Percentiles rank a stretch among this genome's conserved stretches.
Conservation (phyloP, 2,329 filamentous ascomycete genomes). For the Verticillium nubilum region DNA sequence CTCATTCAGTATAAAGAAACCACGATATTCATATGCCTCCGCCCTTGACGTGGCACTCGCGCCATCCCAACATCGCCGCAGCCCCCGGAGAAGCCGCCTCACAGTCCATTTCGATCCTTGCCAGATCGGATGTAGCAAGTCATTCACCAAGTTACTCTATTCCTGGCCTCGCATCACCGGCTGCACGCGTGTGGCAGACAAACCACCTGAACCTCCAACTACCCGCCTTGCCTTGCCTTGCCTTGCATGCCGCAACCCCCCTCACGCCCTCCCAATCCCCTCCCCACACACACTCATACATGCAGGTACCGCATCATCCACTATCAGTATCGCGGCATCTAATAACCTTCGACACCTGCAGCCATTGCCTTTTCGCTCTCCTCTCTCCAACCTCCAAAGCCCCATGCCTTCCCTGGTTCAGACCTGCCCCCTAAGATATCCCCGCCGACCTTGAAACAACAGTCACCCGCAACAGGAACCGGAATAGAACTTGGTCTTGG, state of each 20-base stretch:
- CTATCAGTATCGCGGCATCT: not conserved
- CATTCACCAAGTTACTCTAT: not conserved
- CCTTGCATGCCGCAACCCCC: not conserved
- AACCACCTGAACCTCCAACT: not conserved
- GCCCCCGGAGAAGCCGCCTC: not conserved
- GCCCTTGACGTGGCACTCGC: not conserved
- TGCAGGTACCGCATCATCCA: not conserved
- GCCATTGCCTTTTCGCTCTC: not conserved
- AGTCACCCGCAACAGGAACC: too few species aligned
- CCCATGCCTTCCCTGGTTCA: not conserved
- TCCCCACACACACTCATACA: not conserved
- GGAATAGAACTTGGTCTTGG: not conserved
- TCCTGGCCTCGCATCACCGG: not conserved
- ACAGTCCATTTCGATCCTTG: not conserved
- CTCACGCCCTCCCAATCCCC: not conserved
- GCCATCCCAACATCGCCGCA: not conserved
- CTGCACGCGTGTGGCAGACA: conserved; percentile 1
- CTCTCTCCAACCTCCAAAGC: not conserved
- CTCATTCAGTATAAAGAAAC: not conserved
- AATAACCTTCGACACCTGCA: not conserved
- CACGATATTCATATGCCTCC: not conserved
- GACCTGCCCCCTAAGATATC: not conserved
- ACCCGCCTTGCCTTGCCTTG: not conserved
- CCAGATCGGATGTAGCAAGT: not conserved
- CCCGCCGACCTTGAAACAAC: too few species aligned